These are phyloP conservation scores for Chiua virens DNA, from an alignment of 768 basidiomycete species.

Conservation along the genomic window DNA sequence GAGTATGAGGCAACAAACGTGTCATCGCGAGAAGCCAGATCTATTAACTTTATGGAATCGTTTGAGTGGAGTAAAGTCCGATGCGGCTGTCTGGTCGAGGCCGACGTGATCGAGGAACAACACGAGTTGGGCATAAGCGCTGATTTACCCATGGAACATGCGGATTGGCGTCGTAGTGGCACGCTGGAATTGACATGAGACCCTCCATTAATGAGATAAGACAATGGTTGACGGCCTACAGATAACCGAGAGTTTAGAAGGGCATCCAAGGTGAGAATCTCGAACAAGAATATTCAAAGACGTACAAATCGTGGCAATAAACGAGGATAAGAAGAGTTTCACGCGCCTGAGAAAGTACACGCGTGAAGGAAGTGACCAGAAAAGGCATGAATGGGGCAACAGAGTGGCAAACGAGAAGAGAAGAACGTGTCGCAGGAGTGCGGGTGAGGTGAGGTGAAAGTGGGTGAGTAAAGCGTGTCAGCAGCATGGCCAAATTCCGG, in stretches of 20 bases:
- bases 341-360: constrained; percentile 28
- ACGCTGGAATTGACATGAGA: constrained; percentile 31
- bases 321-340: constrained; percentile 28
- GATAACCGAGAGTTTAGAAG: constrained; percentile 28
- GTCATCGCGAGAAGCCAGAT: constrained; percentile 65
- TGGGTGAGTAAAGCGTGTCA: constrained; percentile 52
- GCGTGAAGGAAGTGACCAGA: constrained; percentile 45
- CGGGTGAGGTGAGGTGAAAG: constrained; percentile 54
- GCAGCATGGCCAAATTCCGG: constrained; percentile 51
- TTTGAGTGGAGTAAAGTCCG: constrained; percentile 75
- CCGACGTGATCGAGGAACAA: constrained; percentile 65
- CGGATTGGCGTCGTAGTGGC: constrained; percentile 32
- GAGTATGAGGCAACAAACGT: constrained; percentile 70
- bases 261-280: constrained; percentile 27
- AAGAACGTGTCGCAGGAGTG: constrained; percentile 65
- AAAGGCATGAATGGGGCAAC: constrained; percentile 58
- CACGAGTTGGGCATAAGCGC: constrained; percentile 61
- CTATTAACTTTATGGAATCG: constrained; percentile 54
- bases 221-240: constrained; percentile 13
- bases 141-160: constrained; percentile 42
- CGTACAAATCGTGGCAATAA: constrained; percentile 32
- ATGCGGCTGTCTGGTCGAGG: constrained; percentile 50
- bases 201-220: constrained; percentile 21
- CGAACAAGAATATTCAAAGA: constrained; percentile 27
- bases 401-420: constrained; percentile 48